Base-by-base conservation (phyloP, 805 yeast genomes). In the Saturnispora serradocipensis region DNA sequence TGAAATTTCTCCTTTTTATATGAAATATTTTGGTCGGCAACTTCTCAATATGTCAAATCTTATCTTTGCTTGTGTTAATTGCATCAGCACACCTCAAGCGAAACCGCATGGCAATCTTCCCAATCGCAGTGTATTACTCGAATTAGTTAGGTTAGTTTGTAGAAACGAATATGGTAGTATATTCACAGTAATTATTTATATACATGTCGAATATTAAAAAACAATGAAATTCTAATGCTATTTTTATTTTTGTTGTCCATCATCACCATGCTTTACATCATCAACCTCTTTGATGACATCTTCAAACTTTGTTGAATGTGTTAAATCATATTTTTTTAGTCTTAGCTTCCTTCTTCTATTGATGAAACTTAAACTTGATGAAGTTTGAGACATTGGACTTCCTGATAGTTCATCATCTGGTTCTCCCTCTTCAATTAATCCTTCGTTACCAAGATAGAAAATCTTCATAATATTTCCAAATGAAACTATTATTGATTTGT, bases 391-490 rank as follows among this genome's bases (percentile, higher is more conserved):
- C 18, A 60, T 71, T 50, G 69, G 67, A 43, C 63, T 59, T 30
- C 63, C 59, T 30, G 63, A 43, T 59, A 70, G 61, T 62, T 72
- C 63, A 62, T 69, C 67, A 53, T 72, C 75, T 53, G 76, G 74
- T 35, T 76, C 74, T 42, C 78, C 81, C 48, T 76, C 77, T 56
- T 81, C 84, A 25, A 84, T 77, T 55, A 84, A 70, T 54, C 84
- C 87, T 53, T 84, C 88, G 59, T 79, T 83, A 6, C 95, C 95
- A 56, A 86, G 71, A 61, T 84, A 86, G 30, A 88, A 67, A 32
- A 88, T 76, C 61, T 84, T 82, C 75, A 88, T 76, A 16, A 78
- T 65, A 57, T 83, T 84, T 30, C 93, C 95, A 64, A 86, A 83
- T 25, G 82, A 82, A 25, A 84, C 82, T 38, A 86, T 82, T 20